A percentile compares a stretch with the other conserved stretches of the same genome.
Evolutionary conservation across 305 asterid species (phyloP).

Genomic region (Monarda citriodora): DNA sequence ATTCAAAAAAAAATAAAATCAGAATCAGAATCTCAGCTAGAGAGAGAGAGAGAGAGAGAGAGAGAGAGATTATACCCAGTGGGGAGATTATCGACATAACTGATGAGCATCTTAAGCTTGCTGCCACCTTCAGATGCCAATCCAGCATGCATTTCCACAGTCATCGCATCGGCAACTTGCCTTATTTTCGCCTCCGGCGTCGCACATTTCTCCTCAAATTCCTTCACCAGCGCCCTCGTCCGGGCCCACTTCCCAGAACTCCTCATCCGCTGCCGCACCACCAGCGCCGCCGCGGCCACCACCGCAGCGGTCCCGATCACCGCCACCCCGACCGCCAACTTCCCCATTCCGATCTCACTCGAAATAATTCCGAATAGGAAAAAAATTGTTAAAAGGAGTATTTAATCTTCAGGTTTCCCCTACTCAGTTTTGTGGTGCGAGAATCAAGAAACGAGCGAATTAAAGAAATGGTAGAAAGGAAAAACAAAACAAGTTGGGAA

Average conservation of each 20-base stretch:
- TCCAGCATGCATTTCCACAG: slow-evolving; percentile 88
- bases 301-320: slow-evolving; percentile 78
- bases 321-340: slow-evolving; percentile 68
- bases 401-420: slow-evolving; percentile 2
- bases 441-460: slow-evolving; percentile 7
- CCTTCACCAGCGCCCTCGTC: slow-evolving; percentile 54
- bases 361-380: background rate
- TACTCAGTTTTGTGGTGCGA: slow-evolving; percentile 6
- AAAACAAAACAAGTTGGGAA: slow-evolving; percentile 1
- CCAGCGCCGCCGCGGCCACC: slow-evolving; percentile 62
- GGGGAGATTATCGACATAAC: slow-evolving; percentile 77
- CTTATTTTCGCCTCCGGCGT: slow-evolving; percentile 56
- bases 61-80: slow-evolving; percentile 43
- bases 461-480: slow-evolving; percentile 3
- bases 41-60: background rate
- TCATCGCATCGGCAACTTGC: slow-evolving; percentile 84
- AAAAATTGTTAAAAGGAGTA: background rate
- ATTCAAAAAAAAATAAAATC: too few relatives aligned
- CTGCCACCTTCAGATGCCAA: slow-evolving; percentile 88
- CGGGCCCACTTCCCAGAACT: slow-evolving; percentile 59
- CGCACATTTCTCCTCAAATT: slow-evolving; percentile 74
- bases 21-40: background rate
- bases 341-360: slow-evolving; percentile 34
- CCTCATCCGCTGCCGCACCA: slow-evolving; percentile 64
- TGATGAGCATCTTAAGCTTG: slow-evolving; percentile 85